Evolutionary conservation across 2,329 filamentous ascomycete genomes (phyloP).

Genomic region (Chrysoporthe cubensis): DNA sequence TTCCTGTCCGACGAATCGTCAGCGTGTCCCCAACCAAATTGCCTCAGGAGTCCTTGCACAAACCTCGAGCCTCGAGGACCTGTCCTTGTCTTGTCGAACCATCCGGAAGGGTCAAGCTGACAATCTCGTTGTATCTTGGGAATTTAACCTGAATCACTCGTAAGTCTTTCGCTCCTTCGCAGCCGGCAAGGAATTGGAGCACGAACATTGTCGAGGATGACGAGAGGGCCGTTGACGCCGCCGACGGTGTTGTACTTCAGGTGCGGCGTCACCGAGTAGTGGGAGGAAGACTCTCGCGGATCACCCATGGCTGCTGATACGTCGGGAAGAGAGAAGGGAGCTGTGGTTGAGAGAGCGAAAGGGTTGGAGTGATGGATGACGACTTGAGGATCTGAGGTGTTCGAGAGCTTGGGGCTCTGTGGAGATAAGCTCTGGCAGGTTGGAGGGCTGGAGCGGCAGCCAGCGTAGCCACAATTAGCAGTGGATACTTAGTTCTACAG

Average conservation of each 20-base stretch:
- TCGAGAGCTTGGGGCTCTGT: conserved; percentile 28
- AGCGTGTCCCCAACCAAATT: conserved; percentile 19
- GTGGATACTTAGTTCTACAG: background rate
- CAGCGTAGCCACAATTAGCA: conserved; percentile 8
- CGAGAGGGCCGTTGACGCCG: conserved; percentile 95
- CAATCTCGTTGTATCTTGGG: conserved; percentile 96
- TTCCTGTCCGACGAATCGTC: conserved; percentile 59
- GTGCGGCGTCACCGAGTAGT: conserved; percentile 62
- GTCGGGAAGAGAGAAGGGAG: conserved; percentile 4
- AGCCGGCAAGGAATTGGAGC: conserved; percentile 29
- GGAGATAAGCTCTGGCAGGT: conserved; percentile 26
- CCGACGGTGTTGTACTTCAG: conserved; percentile 98
- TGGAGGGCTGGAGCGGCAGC: conserved; percentile 14
- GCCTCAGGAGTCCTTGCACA: conserved; percentile 30
- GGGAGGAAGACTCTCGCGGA: conserved; percentile 59
- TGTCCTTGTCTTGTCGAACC: conserved; percentile 92
- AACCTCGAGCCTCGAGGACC: conserved; percentile 96
- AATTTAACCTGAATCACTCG: conserved; percentile 79
- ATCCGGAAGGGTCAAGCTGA: conserved; percentile 93
- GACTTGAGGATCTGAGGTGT: conserved; percentile 22
- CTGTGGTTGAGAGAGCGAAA: conserved; percentile 11
- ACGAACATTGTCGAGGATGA: conserved; percentile 93
- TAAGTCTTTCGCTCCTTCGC: conserved; percentile 32
- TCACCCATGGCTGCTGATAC: conserved; percentile 51
- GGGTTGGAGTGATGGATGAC: conserved; percentile 18